Percentiles rank a stretch among this genome's conserved stretches.
These are phyloP conservation scores for Dioszegia crocea DNA, from an alignment of 768 basidiomycete genomes.

Conservation along the genomic window DNA sequence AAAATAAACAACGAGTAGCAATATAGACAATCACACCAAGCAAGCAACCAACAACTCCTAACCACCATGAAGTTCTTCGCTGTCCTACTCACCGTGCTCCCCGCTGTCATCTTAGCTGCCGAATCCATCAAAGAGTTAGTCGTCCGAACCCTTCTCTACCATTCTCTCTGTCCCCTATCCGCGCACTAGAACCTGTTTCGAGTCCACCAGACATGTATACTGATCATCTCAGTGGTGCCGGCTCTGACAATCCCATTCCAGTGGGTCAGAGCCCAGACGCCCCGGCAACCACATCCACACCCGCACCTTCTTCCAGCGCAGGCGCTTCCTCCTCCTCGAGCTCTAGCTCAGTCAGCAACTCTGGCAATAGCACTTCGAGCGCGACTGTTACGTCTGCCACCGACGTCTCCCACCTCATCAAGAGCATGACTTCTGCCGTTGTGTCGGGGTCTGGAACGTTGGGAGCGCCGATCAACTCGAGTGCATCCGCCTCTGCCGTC, in stretches of 20 bases:
- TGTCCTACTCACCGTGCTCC: not conserved
- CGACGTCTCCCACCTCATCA: too few relatives aligned
- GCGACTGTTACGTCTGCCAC: too few relatives aligned
- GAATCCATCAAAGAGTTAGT: not conserved
- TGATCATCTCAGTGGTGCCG: not conserved
- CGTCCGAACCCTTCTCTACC: not conserved
- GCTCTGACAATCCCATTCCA: slow-evolving; percentile 1
- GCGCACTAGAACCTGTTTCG: too few relatives aligned
- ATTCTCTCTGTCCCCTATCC: too few relatives aligned
- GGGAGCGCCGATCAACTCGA: not conserved
- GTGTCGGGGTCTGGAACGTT: too few relatives aligned
- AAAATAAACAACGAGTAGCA: too few relatives aligned
- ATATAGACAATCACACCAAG: too few relatives aligned
- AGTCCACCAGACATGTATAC: too few relatives aligned
- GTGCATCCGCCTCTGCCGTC: not conserved
- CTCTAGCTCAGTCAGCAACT: not conserved
- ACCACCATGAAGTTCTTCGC: not conserved
- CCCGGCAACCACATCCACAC: not conserved
- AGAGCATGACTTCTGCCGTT: too few relatives aligned
- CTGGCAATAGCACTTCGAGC: too few relatives aligned
- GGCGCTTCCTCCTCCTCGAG: not conserved
- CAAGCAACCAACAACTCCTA: too few relatives aligned
- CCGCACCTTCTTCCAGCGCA: not conserved
- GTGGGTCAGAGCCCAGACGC: slow-evolving; percentile 1
- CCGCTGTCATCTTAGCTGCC: slow-evolving; percentile 2